phyloP scores from a whole-genome alignment of 768 basidiomycete species.

The Infundibulicybe gibba region DNA sequence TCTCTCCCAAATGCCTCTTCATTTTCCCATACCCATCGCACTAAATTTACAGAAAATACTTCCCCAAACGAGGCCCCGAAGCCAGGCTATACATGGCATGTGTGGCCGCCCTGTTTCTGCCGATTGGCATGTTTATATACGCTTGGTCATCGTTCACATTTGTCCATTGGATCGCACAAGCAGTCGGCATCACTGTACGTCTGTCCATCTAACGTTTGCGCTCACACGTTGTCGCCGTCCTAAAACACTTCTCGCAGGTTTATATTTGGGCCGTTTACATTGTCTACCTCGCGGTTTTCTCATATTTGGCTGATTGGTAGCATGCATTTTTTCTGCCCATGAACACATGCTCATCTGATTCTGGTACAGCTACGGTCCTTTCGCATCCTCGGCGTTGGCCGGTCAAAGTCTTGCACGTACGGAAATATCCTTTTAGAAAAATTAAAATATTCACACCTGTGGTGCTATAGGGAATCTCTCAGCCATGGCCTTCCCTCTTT shows the following conservation, averaged over 20 bases:
- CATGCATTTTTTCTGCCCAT: slow-evolving; percentile 9
- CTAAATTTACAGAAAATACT: slow-evolving; percentile 22
- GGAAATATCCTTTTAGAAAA: slow-evolving; percentile 11
- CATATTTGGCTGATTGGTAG: slow-evolving; percentile 64
- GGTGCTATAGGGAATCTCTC: slow-evolving; percentile 39
- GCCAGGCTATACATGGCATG: slow-evolving; percentile 61
- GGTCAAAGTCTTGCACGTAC: slow-evolving; percentile 59
- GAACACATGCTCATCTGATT: background rate
- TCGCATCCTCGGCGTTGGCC: slow-evolving; percentile 67
- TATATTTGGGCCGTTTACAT: slow-evolving; percentile 49
- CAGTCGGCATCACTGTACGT: slow-evolving; percentile 46
- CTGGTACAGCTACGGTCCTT: slow-evolving; percentile 44
- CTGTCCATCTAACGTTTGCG: background rate
- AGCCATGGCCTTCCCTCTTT: slow-evolving; percentile 55
- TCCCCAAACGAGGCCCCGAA: slow-evolving; percentile 40
- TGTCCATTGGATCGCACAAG: slow-evolving; percentile 60
- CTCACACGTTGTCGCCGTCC: slow-evolving; percentile 1
- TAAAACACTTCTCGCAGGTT: slow-evolving; percentile 25
- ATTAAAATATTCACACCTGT: background rate
- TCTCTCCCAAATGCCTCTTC: background rate
- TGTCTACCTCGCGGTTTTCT: slow-evolving; percentile 56
- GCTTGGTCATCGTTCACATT: slow-evolving; percentile 58
- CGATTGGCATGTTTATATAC: slow-evolving; percentile 66
- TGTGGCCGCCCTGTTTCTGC: slow-evolving; percentile 48
- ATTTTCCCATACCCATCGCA: background rate